These are phyloP conservation scores for Cladosporium sp. DNA, from an alignment of 2,329 filamentous ascomycete species.

Conservation along the genomic window DNA sequence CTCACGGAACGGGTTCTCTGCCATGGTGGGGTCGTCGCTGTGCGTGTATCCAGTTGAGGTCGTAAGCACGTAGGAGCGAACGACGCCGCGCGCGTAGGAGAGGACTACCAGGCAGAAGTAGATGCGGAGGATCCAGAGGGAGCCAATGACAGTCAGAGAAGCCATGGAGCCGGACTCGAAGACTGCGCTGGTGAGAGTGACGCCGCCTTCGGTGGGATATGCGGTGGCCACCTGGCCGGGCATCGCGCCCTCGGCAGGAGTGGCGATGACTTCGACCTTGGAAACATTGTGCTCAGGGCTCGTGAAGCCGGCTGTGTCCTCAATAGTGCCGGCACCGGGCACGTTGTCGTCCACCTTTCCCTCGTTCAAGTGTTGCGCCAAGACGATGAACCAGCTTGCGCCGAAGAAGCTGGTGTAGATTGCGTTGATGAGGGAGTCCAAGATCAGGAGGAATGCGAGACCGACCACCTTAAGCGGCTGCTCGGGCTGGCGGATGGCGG, in stretches of 20 bases:
- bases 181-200: constrained; percentile 55
- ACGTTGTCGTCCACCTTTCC: constrained; percentile 13
- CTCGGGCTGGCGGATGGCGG: constrained; percentile 67
- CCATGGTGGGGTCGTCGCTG: constrained; percentile 38
- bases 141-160: constrained; percentile 69
- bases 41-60: constrained; percentile 34
- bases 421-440: constrained; percentile 77
- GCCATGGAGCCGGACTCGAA: constrained; percentile 62
- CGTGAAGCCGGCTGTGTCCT: constrained; percentile 59
- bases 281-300: constrained; percentile 56
- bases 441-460: constrained; percentile 76
- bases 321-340: constrained; percentile 51
- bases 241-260: constrained; percentile 39
- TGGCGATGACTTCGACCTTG: constrained; percentile 48
- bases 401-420: constrained; percentile 78
- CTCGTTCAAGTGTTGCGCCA: constrained; percentile 51
- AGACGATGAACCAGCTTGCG: constrained; percentile 76
- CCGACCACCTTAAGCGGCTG: constrained; percentile 72
- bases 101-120: constrained; percentile 84
- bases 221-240: constrained; percentile 50
- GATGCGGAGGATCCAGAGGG: constrained; percentile 67
- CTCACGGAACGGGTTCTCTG: constrained; percentile 63
- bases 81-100: constrained; percentile 69
- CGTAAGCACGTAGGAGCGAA: constrained; percentile 60
- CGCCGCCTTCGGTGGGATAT: constrained; percentile 26